Percentiles rank a stretch among this genome's conserved stretches.
phyloP scores from a whole-genome alignment of 768 basidiomycete genomes.

The Amanita pseudoporphyria region DNA sequence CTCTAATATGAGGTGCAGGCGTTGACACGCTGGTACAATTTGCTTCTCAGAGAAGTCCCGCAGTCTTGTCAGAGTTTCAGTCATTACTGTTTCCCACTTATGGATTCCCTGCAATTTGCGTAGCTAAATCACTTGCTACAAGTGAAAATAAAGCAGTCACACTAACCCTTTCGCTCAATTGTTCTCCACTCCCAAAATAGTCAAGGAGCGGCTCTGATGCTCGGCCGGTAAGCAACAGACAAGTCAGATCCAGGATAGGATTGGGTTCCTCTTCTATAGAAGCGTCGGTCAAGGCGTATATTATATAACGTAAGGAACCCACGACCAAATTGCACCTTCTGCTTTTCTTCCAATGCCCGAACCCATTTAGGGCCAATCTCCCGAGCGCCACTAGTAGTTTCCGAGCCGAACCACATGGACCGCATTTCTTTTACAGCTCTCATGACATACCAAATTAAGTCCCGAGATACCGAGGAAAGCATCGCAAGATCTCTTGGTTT shows the following conservation, averaged over 20 bases:
- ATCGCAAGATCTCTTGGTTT: constrained; percentile 61
- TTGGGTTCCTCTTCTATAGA: constrained; percentile 47
- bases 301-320: constrained; percentile 15
- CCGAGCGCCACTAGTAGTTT: constrained; percentile 55
- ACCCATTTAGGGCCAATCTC: constrained; percentile 71
- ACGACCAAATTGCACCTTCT: constrained; percentile 62
- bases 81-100: constrained; percentile 74
- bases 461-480: constrained; percentile 58
- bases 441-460: constrained; percentile 63
- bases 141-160: background rate
- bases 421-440: constrained; percentile 68
- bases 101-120: constrained; percentile 48
- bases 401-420: constrained; percentile 62
- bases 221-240: constrained; percentile 60
- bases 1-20: constrained; percentile 64
- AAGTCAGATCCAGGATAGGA: constrained; percentile 63
- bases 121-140: constrained; percentile 2
- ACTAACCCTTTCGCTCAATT: constrained; percentile 73
- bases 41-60: constrained; percentile 67
- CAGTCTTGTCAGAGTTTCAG: constrained; percentile 59
- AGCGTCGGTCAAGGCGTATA: constrained; percentile 9
- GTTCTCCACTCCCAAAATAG: constrained; percentile 69
- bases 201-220: constrained; percentile 63
- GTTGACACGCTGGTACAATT: constrained; percentile 65
- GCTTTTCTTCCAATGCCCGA: constrained; percentile 49